Evolutionary conservation across 805 yeast species (phyloP), one percentile per base, ranked within the genome.

Genomic region (Metschnikowia koreensis): DNA sequence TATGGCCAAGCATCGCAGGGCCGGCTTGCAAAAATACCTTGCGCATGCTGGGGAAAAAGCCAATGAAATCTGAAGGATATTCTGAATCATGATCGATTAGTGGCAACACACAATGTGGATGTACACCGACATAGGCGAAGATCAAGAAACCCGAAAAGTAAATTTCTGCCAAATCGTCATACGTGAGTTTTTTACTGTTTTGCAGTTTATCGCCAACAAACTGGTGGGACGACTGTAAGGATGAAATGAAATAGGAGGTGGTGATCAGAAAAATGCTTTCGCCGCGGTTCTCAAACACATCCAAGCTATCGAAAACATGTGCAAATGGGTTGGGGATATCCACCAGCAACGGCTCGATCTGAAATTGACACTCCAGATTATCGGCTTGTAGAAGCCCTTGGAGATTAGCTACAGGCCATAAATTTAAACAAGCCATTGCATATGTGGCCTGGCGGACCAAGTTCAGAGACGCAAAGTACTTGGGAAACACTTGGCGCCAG

Each of bases 71-170:
- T 2, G 61, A 44, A 9, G 59, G 59, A 7, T 41, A 48, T 7
- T 47, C 45, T 3, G 44, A 44, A 22, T 63, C 64, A 38, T 61
- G 64, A 15, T 60, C 58, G 0, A 71, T 59, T 28, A 72, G 51
- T 6, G 74, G 74, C 22, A 65, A 47, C 11, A 68, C 50, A 17
- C 56, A 56, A 44, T 65, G 66, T 3, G 73, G 71, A 52, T 70
- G 73, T 4, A 71, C 50, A 6, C 69, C 70, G 9, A 69, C 48
- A 43, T 60, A 71, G 12, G 72, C 61, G 52, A 60, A 68, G 16
- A 68, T 55, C 9, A 68, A 43, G 34, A 60, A 54, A 6, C 66
- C 50, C n/a, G 57, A 46, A 27, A 51, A 47, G 47, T 51, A 51
- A 17, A 54, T n/a, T 36, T 22, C 36, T 13, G 53, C 54, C 41